Conservation (phyloP, 495 filamentous ascomycete genomes). For the Alectoria sarmentosa region DNA sequence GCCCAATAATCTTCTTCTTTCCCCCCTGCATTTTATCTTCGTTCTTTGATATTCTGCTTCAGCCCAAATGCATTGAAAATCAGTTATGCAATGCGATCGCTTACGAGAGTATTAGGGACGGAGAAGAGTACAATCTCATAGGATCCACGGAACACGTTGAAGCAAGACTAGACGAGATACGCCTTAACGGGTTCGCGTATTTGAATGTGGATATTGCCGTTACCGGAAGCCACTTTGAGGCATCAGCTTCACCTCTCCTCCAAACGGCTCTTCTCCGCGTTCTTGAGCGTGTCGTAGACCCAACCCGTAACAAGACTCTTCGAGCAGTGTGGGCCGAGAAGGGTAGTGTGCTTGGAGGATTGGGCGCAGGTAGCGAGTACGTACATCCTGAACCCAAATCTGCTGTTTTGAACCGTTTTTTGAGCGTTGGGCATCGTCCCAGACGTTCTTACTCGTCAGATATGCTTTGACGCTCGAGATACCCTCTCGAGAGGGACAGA, state of each 20-base stretch:
- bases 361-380: slow-evolving; percentile 81
- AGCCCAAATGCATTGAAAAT: neutral
- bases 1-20: neutral
- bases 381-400: neutral
- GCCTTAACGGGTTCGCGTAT: slow-evolving; percentile 65
- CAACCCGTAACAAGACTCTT: slow-evolving; percentile 62
- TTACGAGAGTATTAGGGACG: slow-evolving; percentile 44
- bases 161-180: slow-evolving; percentile 49
- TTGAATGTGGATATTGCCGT: slow-evolving; percentile 89
- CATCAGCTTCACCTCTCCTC: slow-evolving; percentile 72
- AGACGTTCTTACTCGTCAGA: neutral
- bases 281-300: slow-evolving; percentile 67
- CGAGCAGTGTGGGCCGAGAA: slow-evolving; percentile 68
- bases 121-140: slow-evolving; percentile 84
- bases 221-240: slow-evolving; percentile 63
- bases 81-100: neutral
- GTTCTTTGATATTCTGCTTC: neutral
- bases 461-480: neutral
- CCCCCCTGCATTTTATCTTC: neutral
- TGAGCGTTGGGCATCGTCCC: neutral
- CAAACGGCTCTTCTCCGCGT: slow-evolving; percentile 61
- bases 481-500: neutral
- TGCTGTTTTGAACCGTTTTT: neutral
- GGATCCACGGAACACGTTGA: slow-evolving; percentile 96
- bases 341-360: slow-evolving; percentile 48